These are phyloP conservation scores for Pseudonectria foliicola DNA, from an alignment of 2,329 filamentous ascomycete genomes.

Conservation along the genomic window DNA sequence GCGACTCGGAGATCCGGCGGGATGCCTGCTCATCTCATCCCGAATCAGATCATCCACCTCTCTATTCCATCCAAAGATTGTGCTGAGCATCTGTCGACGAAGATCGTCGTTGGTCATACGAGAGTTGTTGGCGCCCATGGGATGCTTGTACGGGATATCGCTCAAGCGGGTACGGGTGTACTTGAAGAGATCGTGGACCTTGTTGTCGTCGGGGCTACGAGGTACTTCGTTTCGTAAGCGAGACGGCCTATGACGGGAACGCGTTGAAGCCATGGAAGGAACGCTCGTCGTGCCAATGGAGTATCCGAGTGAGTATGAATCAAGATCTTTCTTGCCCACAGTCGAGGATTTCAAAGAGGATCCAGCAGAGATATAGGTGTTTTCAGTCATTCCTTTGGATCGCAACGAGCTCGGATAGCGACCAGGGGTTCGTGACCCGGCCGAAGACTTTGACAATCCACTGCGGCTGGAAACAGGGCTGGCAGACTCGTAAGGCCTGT, in stretches of 20 bases:
- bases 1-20: slow-evolving; percentile 64
- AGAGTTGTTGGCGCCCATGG: slow-evolving; percentile 48
- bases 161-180: slow-evolving; percentile 73
- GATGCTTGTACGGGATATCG: slow-evolving; percentile 74
- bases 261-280: slow-evolving; percentile 42
- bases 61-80: slow-evolving; percentile 91
- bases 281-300: slow-evolving; percentile 29
- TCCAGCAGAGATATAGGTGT: slow-evolving; percentile 62
- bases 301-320: slow-evolving; percentile 48
- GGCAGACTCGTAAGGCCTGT: slow-evolving; percentile 50
- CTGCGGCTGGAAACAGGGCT: slow-evolving; percentile 61
- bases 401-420: slow-evolving; percentile 43
- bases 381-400: slow-evolving; percentile 52
- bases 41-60: slow-evolving; percentile 74
- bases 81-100: slow-evolving; percentile 81
- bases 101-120: slow-evolving; percentile 71
- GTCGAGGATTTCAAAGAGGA: slow-evolving; percentile 37
- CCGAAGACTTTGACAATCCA: slow-evolving; percentile 47
- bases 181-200: slow-evolving; percentile 74
- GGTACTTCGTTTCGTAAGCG: slow-evolving; percentile 74
- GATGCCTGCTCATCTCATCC: slow-evolving; percentile 75
- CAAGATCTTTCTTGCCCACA: slow-evolving; percentile 30
- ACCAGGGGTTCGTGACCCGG: slow-evolving; percentile 44
- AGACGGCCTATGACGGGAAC: slow-evolving; percentile 49
- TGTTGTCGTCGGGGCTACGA: slow-evolving; percentile 65